Conservation (phyloP, 2,329 filamentous ascomycete species). For the Apiospora malaysiana region DNA sequence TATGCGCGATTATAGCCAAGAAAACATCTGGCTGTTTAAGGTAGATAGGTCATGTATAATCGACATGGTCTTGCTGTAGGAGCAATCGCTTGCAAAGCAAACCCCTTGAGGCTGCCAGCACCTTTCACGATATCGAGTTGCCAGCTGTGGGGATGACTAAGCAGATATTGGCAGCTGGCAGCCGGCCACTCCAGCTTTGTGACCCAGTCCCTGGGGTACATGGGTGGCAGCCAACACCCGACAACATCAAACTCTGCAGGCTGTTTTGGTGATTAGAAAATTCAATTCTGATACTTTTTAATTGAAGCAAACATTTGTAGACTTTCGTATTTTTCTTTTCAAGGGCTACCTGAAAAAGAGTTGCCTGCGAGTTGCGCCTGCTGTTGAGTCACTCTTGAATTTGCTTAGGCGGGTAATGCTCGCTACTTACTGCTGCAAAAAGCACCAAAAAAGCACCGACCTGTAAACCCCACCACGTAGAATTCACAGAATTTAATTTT, state of each 20-base stretch:
- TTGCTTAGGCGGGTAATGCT: conserved; percentile 18
- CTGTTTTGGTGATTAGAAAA: not conserved
- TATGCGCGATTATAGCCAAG: not conserved
- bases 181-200: not conserved
- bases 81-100: not conserved
- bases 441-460: conserved; percentile 19
- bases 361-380: not conserved
- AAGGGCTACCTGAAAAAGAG: not conserved
- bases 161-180: not conserved
- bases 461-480: conserved; percentile 15
- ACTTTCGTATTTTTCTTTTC: not conserved
- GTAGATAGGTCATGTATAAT: not conserved
- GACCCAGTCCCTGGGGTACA: not conserved
- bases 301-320: not conserved
- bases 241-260: not conserved
- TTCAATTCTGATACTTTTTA: not conserved
- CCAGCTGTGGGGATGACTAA: not conserved
- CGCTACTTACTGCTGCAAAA: conserved; percentile 17
- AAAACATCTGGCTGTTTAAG: not conserved
- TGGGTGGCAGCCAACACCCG: not conserved
- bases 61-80: not conserved
- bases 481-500: conserved; percentile 23
- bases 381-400: not conserved
- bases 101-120: not conserved
- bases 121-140: not conserved